A percentile compares a stretch with the other conserved stretches of the same genome.
phyloP scores from a whole-genome alignment of 2,329 filamentous ascomycete species.

The Apiospora rasikravindrae region DNA sequence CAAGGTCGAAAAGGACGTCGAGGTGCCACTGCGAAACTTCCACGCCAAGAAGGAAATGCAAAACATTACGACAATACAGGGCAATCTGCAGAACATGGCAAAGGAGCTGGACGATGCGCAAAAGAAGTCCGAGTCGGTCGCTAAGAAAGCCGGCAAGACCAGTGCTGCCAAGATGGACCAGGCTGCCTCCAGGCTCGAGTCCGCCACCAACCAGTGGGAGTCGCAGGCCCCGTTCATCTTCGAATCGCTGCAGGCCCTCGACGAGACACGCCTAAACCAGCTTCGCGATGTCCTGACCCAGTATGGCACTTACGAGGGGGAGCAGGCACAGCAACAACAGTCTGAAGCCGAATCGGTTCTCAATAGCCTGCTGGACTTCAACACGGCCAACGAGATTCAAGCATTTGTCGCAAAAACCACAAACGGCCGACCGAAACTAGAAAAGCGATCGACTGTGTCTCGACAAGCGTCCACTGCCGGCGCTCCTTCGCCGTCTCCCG shows the following conservation, averaged over 20 bases:
- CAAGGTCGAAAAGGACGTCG: constrained; percentile 87
- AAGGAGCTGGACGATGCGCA: constrained; percentile 85
- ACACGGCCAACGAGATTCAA: constrained; percentile 85
- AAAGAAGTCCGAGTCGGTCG: constrained; percentile 84
- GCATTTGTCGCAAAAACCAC: constrained; percentile 61
- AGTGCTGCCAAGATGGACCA: constrained; percentile 78
- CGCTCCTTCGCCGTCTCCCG: background rate
- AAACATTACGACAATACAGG: constrained; percentile 80
- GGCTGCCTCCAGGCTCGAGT: constrained; percentile 75
- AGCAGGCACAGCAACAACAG: constrained; percentile 79
- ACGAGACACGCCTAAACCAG: constrained; percentile 88
- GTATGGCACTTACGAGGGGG: constrained; percentile 89
- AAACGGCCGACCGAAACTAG: constrained; percentile 49
- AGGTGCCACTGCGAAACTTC: constrained; percentile 81
- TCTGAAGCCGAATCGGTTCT: constrained; percentile 79
- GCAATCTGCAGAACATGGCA: constrained; percentile 79
- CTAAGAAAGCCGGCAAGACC: constrained; percentile 76
- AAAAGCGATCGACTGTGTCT: constrained; percentile 44
- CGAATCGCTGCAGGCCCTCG: constrained; percentile 87
- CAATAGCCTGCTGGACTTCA: constrained; percentile 82
- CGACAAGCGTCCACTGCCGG: background rate
- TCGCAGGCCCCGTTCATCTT: constrained; percentile 94
- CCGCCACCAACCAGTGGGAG: constrained; percentile 86
- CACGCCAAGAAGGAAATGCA: constrained; percentile 76
- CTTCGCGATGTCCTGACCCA: constrained; percentile 91